Conservation (phyloP, 306 rosid species). For the Chamaecrista fasciculata region DNA sequence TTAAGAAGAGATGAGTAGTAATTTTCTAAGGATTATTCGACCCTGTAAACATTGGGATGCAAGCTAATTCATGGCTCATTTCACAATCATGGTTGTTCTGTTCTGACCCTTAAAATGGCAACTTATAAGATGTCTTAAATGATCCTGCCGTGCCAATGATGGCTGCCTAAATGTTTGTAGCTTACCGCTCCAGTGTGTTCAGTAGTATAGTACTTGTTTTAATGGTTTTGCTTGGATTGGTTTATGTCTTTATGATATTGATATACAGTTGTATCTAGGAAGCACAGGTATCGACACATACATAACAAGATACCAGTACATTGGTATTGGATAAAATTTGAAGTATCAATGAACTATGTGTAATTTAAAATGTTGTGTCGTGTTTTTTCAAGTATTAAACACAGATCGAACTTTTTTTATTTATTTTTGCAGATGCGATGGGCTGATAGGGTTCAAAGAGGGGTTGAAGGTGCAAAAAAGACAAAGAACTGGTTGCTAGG, state of each 20-base stretch:
- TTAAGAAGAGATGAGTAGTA: not conserved
- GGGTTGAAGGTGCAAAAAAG: conserved; percentile 73
- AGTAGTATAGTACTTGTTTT: not conserved
- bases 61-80: conserved; percentile 4
- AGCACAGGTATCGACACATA: not conserved
- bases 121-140: not conserved
- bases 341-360: too few relatives aligned
- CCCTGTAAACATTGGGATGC: conserved; percentile 22
- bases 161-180: not conserved
- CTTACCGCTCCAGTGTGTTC: not conserved
- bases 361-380: not conserved
- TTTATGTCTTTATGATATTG: too few relatives aligned
- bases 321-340: not conserved
- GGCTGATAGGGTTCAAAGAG: conserved; percentile 87
- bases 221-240: not conserved
- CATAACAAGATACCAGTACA: too few relatives aligned
- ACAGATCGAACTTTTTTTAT: not conserved
- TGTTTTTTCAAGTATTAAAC: too few relatives aligned
- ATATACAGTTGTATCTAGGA: too few relatives aligned
- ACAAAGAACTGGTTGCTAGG: conserved; percentile 90
- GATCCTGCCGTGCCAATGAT: not conserved
- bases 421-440: conserved; percentile 73
- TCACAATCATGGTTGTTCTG: not conserved
- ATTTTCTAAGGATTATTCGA: not conserved
- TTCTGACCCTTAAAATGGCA: conserved; percentile 10